Base-by-base conservation (phyloP, 2,329 filamentous ascomycete genomes). In the Verticillium nubilum region DNA sequence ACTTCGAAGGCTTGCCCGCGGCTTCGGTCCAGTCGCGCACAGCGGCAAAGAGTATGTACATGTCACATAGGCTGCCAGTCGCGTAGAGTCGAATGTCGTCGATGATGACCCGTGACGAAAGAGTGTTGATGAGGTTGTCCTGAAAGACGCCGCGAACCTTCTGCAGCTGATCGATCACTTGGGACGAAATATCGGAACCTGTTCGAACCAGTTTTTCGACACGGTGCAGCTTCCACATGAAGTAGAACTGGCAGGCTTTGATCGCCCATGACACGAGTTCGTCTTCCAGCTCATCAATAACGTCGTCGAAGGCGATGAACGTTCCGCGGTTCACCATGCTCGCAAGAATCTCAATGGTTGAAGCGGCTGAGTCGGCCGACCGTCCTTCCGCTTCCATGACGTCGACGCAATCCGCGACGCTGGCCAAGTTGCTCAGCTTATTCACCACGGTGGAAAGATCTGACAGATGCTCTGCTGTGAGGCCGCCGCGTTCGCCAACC, bases 181-280 rank as follows among this genome's bases (percentile, higher is more conserved):
- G 73, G 56, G 85, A 79, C 1, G 85, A 68, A 58, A 91, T 73
- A 57, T 76, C 81, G 4, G 78, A 80, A 52, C 85, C 81, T 27
- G 80, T 79, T 17, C 80, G 75, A 35, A 91, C 72, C 17, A 82
- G 73, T 58, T 80, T 77, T 62, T 80, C 78, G 61, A 91, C 68
- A 57, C 81, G 78, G 58, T 86, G 84, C 25, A 89, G 83, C 70
- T 95, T 94, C 95, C 95, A 99, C 86, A 96, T 91, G 70, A 97
- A 96, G 76, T 97, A 98, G 74, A 96, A 92, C 54, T 92, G 82
- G 56, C 89, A 81, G 2, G 87, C 82, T 64, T 90, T 89, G 67
- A 96, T 89, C 29, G 92, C 88, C 66, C 88, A 89, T 2, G 85
- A 80, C 6, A 92, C 87, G 52, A 95, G 80, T 64, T 91, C 87